Base-by-base conservation (phyloP, 768 basidiomycete genomes). In the Naganishia vaughanmartiniae region DNA sequence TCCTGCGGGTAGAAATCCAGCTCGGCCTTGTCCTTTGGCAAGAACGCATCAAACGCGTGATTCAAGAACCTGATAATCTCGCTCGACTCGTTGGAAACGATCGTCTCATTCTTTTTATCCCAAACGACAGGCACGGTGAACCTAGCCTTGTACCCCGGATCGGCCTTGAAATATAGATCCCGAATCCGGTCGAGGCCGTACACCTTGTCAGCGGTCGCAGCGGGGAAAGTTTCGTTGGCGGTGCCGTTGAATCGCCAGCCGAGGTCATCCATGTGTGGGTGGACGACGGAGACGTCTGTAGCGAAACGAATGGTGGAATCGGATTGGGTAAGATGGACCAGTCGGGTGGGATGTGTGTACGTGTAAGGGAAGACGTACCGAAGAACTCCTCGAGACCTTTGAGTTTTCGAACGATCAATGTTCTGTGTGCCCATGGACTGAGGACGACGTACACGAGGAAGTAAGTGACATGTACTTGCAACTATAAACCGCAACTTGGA, bases 1-100 rank as follows among this genome's bases (percentile, higher is more conserved):
- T 85, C 82, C 71, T 87, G 83, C 0, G 95, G 96, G 80, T 96
- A 97, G 56, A 90, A 84, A 76, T 94, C 88, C 66, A 84, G 58
- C 33, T 73, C 66, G 24, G 83, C 80, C 3, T 87, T 88, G 5
- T 90, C 89, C 0, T 84, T 79, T 4, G 90, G 85, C 9, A 96
- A 70, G 24, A 89, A 74, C 26, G 88, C 83, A 79, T 96, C 88
- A 83, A 95, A 94, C 1, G 86, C 77, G 45, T 63, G 36, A 82
- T 99, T 97, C 83, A 98, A 86, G 10, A 95, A 90, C 69, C 95
- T 89, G 77, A 98, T 92, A 78, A 98, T 93, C 82, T 98, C 95
- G 2, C 90, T 76, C 46, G 80, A 82, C 79, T 99, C 95, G 79
- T 97, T 98, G 84, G 93, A 97, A 70, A 99, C 96, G 74, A 97